Base-by-base conservation (phyloP, 176 grass and related monocot species). In the Poa pratensis region DNA sequence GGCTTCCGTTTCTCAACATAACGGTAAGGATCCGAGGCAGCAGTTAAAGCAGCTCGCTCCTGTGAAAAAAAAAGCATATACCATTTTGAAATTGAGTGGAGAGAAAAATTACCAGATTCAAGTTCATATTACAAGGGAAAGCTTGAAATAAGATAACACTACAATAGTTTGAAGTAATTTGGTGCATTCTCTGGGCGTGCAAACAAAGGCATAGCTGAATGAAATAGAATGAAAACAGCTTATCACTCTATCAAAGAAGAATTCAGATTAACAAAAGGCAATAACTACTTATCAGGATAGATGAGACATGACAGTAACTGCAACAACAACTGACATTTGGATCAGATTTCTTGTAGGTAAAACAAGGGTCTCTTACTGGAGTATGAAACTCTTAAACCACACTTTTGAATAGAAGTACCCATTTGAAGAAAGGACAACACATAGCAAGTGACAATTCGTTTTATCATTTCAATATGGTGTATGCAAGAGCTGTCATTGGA, bases 1-100 rank as follows among this genome's bases (percentile, higher is more conserved):
- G 96, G 96, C 73, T 91, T 99, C 63, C 88, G 86, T 85, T 99
- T 99, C 87, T 99, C 96, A 68, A 99, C 68, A 85, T 95, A 98
- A 6, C 96, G 90, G 62, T 96, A 96, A 51, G 84, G 92, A 89
- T 99, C 96, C 0, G 87, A 89, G 43, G 90, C 90, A 73, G 96
- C 93, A 80, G 91, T 84, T 75, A 94, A 83, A 82, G 96, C 91
- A 22, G 96, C 96, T 84, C 82, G 90, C 80, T 94, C 91, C 96
- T 99, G 66, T 65, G 68, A 30, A 49, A 50, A 50, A 50, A 75
- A 46, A 49, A 2, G 12, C 75, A 66, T 18, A 66, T 32, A 9
- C 6, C 13, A 27, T 48, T 79, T 5, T 79, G 12, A n/a, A 49
- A 75, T 13, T 20, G 17, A 55, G 65, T 75, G 12, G 12, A 85